phyloP scores from a whole-genome alignment of 2,329 filamentous ascomycete genomes.

The Emmonsiellopsis sp. region DNA sequence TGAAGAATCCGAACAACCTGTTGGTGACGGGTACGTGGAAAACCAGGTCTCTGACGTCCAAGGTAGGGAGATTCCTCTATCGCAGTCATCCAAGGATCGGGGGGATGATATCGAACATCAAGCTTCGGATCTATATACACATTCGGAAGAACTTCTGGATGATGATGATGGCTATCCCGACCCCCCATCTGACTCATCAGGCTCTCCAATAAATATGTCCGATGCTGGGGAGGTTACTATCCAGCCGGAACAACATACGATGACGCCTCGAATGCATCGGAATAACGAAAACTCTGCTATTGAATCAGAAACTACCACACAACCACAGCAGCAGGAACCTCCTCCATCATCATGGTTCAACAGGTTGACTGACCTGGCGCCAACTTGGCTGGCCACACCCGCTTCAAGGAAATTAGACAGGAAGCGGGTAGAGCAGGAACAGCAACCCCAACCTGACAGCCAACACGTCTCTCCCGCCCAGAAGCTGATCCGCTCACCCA shows the following conservation, averaged over 20 bases:
- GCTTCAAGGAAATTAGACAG: background rate
- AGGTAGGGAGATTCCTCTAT: background rate
- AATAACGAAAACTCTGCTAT: background rate
- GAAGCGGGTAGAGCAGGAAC: background rate
- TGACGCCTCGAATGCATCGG: too few species aligned
- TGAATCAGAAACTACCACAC: background rate
- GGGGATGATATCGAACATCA: conserved; percentile 3
- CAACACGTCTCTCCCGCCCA: background rate
- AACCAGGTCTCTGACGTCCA: conserved; percentile 1
- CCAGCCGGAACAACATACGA: too few species aligned
- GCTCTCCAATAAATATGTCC: background rate
- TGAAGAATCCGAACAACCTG: background rate
- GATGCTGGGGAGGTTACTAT: conserved; percentile 5
- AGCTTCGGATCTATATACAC: background rate
- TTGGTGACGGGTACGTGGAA: background rate
- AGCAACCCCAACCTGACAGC: background rate
- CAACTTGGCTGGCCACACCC: conserved; percentile 10
- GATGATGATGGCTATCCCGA: background rate
- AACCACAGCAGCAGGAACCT: background rate
- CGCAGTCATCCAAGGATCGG: conserved; percentile 2
- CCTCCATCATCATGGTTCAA: conserved; percentile 29
- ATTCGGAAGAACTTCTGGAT: background rate
- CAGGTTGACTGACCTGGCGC: conserved; percentile 15
- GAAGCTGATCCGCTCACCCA: too few species aligned
- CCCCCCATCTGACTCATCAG: background rate